Conservation (phyloP, 2,329 filamentous ascomycete genomes). For the Alternaria ethzedia region DNA sequence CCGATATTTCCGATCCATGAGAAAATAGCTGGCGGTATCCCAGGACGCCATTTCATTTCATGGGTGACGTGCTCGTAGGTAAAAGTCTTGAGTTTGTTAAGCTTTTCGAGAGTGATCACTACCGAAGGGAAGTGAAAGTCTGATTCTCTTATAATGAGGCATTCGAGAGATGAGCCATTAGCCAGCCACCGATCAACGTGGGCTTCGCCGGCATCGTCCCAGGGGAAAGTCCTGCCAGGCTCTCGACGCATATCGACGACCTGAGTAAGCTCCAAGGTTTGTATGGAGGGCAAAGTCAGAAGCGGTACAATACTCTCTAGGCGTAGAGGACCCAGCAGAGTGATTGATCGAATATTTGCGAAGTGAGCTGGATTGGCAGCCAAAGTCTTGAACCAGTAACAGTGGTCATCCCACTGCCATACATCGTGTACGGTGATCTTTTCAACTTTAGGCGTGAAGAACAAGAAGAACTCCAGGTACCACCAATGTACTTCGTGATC, state of each 20-base stretch:
- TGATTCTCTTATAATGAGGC: background rate
- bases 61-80: conserved; percentile 7
- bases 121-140: background rate
- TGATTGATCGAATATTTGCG: conserved; percentile 3
- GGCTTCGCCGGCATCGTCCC: background rate
- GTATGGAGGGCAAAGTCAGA: conserved; percentile 10
- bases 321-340: conserved; percentile 9
- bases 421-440: conserved; percentile 1
- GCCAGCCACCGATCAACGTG: background rate
- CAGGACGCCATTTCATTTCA: background rate
- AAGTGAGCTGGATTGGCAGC: conserved; percentile 3
- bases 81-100: conserved; percentile 6
- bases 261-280: background rate
- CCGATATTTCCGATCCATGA: background rate
- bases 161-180: conserved; percentile 8
- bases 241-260: conserved; percentile 6
- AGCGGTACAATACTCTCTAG: conserved; percentile 15
- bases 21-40: background rate
- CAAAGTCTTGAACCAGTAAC: conserved; percentile 11
- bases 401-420: conserved; percentile 14
- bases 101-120: background rate
- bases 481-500: conserved; percentile 8
- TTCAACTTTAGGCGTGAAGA: conserved; percentile 11
- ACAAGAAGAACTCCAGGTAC: conserved; percentile 19
- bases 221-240: background rate